Evolutionary conservation across 345 rosid genomes (phyloP), one percentile per base, ranked within the genome.

Genomic region (Aegle marmelos): DNA sequence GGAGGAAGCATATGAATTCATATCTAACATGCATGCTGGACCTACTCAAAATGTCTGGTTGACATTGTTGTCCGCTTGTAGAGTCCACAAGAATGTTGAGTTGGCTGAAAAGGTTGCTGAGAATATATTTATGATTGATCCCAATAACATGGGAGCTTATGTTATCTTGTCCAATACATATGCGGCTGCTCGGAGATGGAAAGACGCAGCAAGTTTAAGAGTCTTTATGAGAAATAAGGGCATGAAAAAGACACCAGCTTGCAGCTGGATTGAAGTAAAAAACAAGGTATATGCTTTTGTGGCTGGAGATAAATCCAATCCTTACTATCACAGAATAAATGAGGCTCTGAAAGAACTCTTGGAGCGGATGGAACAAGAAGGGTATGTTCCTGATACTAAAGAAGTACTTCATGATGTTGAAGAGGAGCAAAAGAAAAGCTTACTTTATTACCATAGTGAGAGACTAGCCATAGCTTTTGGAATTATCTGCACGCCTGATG

Each of bases 211-310:
- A 68, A 87, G 78, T 64, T 77, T 90, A 79, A 88, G 95, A 79
- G 24, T 70, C 72, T 48, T 53, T 25, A 87, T 93, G 90, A 87
- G 69, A 84, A 81, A 80, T 13, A 89, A 77, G 78, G 95, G 97
- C 67, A 17, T 53, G 22, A 81, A 75, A 83, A 93, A 94, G 83
- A 86, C 60, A 78, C 93, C 94, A 50, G 98, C 95, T 74, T 93
- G 92, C 84, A 93, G 98, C 79, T 93, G 98, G 98, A 89, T 93
- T 37, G 95, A 93, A 82, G 82, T 93, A 25, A 94, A 87, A 72
- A 84, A 78, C 85, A 87, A 82, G 77, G 82, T 85, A n/a, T 95
- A 93, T 80, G 86, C 90, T 61, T 94, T 94, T 73, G 79, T 87
- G 9, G 81, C 98, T 9, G 97, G 97, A 66, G 95, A 95, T 79